Evolutionary conservation across 106 monocot species (phyloP), one percentile per base, ranked within the genome.

Genomic region (Dendrobium catenatum): DNA sequence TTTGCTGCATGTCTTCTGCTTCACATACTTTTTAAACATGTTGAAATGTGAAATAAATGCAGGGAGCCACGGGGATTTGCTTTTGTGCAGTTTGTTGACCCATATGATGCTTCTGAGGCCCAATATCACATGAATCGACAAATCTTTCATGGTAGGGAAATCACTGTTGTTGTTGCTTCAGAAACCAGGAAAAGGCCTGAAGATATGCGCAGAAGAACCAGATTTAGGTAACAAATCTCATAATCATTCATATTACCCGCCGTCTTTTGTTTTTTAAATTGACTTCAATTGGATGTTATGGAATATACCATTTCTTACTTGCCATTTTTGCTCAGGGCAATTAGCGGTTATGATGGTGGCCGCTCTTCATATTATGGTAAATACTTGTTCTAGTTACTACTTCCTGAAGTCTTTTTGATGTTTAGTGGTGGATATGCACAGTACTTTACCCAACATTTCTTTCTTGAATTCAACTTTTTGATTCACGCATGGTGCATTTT

Each of bases 41-140:
- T 18, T 59, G 42, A 46, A 73, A 80, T 49, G 26, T 31, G 55
- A 70, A 70, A 70, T 20, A 31, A 70, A 33, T 85, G 79, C 88
- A 97, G 96, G 80, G 90, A 94, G 44, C 94, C 96, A 20, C 84
- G 94, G 42, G 96, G 92, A 0, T 97, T 97, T 90, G 96, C 89
- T 61, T 97, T 97, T 84, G 92, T 97, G 81, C 84, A 97, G 81
- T 97, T 89, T 81, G 85, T 94, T 26, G 92, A 94, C 79, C 84
- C 92, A 66, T 86, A 83, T 76, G 96, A 97, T 86, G 96, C 96
- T 31, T 83, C 90, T 5, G 94, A 97, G 68, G 96, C 96, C 44
- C 94, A 94, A 77, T 92, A 92, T 85, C 94, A 90, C 75, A 94
- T 97, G 96, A 92, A 97, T 85, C 87, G 85, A 4, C 92, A 92